Evolutionary conservation across 1,284 basidiomycete species (phyloP).

Genomic region (Trichosporon asahii): DNA sequence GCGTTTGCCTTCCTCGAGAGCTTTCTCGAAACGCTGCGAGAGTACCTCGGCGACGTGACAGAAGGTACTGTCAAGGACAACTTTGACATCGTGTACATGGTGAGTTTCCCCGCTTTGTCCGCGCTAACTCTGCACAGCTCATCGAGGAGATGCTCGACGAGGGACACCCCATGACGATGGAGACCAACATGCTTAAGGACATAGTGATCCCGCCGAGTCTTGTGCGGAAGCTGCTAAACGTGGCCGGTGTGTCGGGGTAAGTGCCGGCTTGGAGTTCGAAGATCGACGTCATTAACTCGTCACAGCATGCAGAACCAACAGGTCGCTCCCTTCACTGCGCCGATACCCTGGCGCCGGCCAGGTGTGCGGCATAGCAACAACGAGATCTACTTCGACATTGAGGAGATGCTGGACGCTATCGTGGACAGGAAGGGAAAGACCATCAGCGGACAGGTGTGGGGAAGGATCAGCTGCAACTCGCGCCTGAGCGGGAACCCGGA

Average conservation of each 20-base stretch:
- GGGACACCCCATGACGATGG: conserved; percentile 91
- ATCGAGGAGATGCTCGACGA: conserved; percentile 94
- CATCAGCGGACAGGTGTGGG: conserved; percentile 70
- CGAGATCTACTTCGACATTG: conserved; percentile 90
- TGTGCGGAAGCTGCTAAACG: conserved; percentile 69
- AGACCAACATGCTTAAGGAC: conserved; percentile 83
- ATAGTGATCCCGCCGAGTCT: conserved; percentile 85
- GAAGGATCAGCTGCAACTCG: conserved; percentile 75
- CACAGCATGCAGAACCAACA: conserved; percentile 48
- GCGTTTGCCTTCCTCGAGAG: conserved; percentile 84
- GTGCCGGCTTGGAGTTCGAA: conserved; percentile 16
- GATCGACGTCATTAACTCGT: no score
- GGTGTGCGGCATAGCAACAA: conserved; percentile 82
- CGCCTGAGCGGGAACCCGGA: conserved; percentile 83
- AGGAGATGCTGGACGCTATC: conserved; percentile 76
- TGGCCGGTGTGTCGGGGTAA: conserved; percentile 60
- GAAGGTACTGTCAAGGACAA: conserved; percentile 79
- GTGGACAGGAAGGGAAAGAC: conserved; percentile 78
- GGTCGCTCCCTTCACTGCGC: conserved; percentile 77
- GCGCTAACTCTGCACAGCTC: conserved; percentile 57
- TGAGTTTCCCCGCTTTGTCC: conserved; percentile 44
- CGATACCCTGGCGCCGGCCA: conserved; percentile 88
- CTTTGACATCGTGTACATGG: conserved; percentile 94
- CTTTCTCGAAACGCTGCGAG: conserved; percentile 75
- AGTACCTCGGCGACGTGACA: conserved; percentile 77